These are phyloP conservation scores for Ceratocystis cubensis DNA, from an alignment of 2,329 filamentous ascomycete genomes.

Conservation along the genomic window DNA sequence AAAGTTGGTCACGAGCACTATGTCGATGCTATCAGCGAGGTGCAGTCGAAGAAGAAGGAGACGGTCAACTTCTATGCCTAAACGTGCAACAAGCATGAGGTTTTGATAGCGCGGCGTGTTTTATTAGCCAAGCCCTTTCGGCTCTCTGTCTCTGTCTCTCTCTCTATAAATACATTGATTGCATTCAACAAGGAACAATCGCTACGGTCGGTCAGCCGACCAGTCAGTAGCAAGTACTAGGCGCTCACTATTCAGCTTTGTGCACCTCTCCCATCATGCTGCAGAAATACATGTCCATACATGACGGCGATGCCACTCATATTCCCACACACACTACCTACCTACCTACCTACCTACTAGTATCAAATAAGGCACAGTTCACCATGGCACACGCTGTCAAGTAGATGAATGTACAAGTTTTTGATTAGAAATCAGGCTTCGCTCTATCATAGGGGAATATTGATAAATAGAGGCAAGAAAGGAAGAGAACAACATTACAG, in stretches of 20 bases:
- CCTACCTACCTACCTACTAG: too few relatives aligned
- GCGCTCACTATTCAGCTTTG: too few relatives aligned
- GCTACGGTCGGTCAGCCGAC: too few relatives aligned
- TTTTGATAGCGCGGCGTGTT: not conserved
- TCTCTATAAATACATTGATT: not conserved
- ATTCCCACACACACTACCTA: too few relatives aligned
- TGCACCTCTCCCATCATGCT: too few relatives aligned
- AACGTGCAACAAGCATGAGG: slow-evolving; percentile 15
- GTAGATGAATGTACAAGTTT: not conserved
- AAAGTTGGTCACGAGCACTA: slow-evolving; percentile 98
- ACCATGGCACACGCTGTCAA: not conserved
- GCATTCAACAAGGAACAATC: not conserved
- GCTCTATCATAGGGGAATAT: not conserved
- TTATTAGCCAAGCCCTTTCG: not conserved
- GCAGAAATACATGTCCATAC: too few relatives aligned
- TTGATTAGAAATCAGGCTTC: not conserved
- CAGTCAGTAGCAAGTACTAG: too few relatives aligned
- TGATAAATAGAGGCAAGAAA: not conserved
- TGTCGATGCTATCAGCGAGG: slow-evolving; percentile 93
- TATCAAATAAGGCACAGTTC: not conserved
- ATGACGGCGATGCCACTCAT: too few relatives aligned
- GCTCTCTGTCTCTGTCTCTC: not conserved
- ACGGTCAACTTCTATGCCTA: slow-evolving; percentile 47
- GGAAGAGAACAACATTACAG: not conserved
- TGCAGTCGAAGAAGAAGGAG: slow-evolving; percentile 94